phyloP scores from a whole-genome alignment of 306 rosid species.

The Comarum palustre region DNA sequence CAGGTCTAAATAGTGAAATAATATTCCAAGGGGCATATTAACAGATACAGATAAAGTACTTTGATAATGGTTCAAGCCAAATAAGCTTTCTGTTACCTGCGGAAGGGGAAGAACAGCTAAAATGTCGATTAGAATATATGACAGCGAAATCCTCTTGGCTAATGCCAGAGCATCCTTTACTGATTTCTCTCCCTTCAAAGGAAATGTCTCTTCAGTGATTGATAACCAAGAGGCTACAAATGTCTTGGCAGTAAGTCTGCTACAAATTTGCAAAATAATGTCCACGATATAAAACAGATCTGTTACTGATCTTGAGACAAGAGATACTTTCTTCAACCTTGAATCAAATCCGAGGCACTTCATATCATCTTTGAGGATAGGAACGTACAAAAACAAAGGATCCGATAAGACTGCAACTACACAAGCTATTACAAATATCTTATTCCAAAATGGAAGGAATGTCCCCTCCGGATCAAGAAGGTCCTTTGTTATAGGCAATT shows the following conservation, averaged over 20 bases:
- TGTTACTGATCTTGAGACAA: constrained; percentile 3
- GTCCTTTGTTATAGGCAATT: background rate
- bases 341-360: constrained; percentile 4
- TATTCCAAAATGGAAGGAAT: background rate
- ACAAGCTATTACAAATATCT: background rate
- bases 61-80: background rate
- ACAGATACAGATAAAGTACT: background rate
- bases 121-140: background rate
- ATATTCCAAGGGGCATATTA: background rate
- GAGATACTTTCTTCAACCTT: constrained; percentile 1
- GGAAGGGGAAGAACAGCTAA: constrained; percentile 14
- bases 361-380: constrained; percentile 8
- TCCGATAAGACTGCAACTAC: constrained; percentile 3
- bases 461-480: constrained; percentile 13
- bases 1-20: background rate
- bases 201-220: constrained; percentile 1
- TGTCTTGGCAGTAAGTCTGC: constrained; percentile 14
- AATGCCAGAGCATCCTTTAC: constrained; percentile 9
- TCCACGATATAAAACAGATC: background rate
- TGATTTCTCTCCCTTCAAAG: constrained; percentile 12
- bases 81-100: background rate
- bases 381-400: constrained; percentile 11
- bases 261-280: constrained; percentile 11
- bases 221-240: constrained; percentile 7
- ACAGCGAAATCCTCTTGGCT: background rate